Evolutionary conservation across 371 early-diverging fungal genomes (phyloP).

Genomic region (Fennellomyces sp.): DNA sequence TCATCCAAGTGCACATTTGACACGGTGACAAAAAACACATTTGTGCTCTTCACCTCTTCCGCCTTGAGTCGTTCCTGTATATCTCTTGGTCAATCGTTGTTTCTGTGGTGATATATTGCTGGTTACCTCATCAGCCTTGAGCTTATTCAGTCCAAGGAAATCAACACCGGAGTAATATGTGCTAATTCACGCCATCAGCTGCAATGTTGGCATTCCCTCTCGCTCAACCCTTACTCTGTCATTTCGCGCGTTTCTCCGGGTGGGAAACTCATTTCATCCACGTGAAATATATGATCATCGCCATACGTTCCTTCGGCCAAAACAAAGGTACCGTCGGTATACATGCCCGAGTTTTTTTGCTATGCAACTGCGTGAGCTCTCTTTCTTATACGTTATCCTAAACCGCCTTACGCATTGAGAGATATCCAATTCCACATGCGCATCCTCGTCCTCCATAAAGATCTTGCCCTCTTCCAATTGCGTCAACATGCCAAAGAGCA

Average conservation of each 20-base stretch:
- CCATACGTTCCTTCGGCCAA: conserved; percentile 80
- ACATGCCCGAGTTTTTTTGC: conserved; percentile 69
- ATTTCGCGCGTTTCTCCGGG: conserved; percentile 70
- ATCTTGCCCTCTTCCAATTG: conserved; percentile 81
- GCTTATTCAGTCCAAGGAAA: conserved; percentile 58
- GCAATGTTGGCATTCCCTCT: too few relatives aligned
- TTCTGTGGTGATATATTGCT: neutral
- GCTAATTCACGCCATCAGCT: too few relatives aligned
- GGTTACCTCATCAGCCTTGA: conserved; percentile 50
- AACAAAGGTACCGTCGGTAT: conserved; percentile 84
- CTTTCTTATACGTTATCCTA: neutral
- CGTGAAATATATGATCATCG: conserved; percentile 70
- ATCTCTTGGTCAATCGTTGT: neutral
- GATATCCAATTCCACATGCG: conserved; percentile 71
- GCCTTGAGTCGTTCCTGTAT: conserved; percentile 24
- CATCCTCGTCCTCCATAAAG: conserved; percentile 86
- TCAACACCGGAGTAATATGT: conserved; percentile 56
- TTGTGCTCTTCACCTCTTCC: conserved; percentile 54
- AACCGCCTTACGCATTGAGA: conserved; percentile 33
- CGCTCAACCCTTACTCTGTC: conserved; percentile 58
- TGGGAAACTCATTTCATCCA: conserved; percentile 74
- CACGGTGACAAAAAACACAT: conserved; percentile 74
- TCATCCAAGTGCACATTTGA: conserved; percentile 90
- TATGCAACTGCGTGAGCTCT: conserved; percentile 10
- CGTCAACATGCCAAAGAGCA: conserved; percentile 90